Conservation (phyloP, 257 asterid genomes). For the Perilla frutescens region DNA sequence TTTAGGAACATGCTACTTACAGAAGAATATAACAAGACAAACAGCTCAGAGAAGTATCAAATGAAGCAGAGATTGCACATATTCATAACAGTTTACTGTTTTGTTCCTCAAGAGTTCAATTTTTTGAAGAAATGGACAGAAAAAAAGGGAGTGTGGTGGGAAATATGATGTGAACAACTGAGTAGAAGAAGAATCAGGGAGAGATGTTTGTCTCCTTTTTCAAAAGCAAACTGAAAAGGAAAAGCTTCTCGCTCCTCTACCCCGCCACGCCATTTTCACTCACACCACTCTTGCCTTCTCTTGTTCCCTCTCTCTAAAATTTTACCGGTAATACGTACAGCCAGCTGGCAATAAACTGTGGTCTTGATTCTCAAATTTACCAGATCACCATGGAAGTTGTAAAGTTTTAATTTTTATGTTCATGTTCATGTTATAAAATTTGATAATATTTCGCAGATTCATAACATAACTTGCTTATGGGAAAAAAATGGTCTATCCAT, state of each 20-base stretch:
- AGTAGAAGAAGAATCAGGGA: slow-evolving; percentile 45
- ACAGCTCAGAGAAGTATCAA: slow-evolving; percentile 36
- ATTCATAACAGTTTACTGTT: slow-evolving; percentile 16
- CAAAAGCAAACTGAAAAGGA: slow-evolving; percentile 64
- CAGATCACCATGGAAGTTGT: not conserved
- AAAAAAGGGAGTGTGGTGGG: slow-evolving; percentile 12
- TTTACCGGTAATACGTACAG: slow-evolving; percentile 17
- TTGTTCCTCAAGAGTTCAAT: slow-evolving; percentile 41
- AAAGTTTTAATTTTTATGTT: no score
- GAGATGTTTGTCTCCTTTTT: slow-evolving; percentile 56
- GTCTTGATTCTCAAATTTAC: not conserved
- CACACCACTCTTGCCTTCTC: slow-evolving; percentile 33
- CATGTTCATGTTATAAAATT: no score
- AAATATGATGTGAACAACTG: slow-evolving; percentile 38
- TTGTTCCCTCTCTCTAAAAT: not conserved
- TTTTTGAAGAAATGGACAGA: slow-evolving; percentile 32
- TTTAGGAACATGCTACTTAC: slow-evolving; percentile 39
- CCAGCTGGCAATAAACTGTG: not conserved
- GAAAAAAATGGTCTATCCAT: no score
- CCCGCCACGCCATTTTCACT: slow-evolving; percentile 48
- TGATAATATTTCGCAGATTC: no score
- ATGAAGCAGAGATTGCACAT: slow-evolving; percentile 38
- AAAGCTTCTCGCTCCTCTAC: slow-evolving; percentile 52
- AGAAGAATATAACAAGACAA: slow-evolving; percentile 31
- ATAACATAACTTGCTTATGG: no score